Base-by-base conservation (phyloP, 2,329 filamentous ascomycete genomes). In the Hypoxylon sp. region DNA sequence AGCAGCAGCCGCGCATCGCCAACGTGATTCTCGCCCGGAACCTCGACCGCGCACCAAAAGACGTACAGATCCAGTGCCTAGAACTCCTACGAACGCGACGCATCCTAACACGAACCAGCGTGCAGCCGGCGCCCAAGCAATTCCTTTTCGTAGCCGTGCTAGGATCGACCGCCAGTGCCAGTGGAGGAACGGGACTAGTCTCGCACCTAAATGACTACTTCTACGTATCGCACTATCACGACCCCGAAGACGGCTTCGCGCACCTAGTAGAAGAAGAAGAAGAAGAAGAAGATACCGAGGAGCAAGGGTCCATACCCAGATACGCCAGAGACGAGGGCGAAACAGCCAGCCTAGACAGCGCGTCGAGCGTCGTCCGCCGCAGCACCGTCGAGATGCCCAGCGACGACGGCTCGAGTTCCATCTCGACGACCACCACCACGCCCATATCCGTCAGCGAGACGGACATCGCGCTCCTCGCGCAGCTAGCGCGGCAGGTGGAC, bases 151-250 rank as follows among this genome's bases (percentile, higher is more conserved):
- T 97, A 28, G 90, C 92, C 1, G 80, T 97, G n/a, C 79, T 93
- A 15, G 70, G 59, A 22, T n/a, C 22, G 15, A 58, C 68, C 30
- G 68, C 37, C 7, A 57, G 60, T 10, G n/a, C n/a, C 17, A 15
- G 4, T 15, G 13, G 84, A 37, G 73, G 79, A 44, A 80, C 82
- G 3, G 80, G 79, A 51, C 80, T 89, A 51, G 84, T 81, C 20
- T 78, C 77, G 30, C 84, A 92, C 69, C 74, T 90, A 76, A 96
- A 93, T 71, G 93, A 98, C 62, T 87, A 91, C 67, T 90, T 98
- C 69, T 92, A 93, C 74, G 89, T 98, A 60, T 94, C 92, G 0
- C 94, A 98, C 76, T 92, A 89, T 79, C 93, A 98, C 72, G 85
- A 89, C 59, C 83, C 85, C 0, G 82, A 85, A 1, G 88, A 94